Percentiles rank a stretch among this genome's conserved stretches.
Evolutionary conservation across 169 alveolate genomes (phyloP).

Genomic region (Sarcocystis neurona): DNA sequence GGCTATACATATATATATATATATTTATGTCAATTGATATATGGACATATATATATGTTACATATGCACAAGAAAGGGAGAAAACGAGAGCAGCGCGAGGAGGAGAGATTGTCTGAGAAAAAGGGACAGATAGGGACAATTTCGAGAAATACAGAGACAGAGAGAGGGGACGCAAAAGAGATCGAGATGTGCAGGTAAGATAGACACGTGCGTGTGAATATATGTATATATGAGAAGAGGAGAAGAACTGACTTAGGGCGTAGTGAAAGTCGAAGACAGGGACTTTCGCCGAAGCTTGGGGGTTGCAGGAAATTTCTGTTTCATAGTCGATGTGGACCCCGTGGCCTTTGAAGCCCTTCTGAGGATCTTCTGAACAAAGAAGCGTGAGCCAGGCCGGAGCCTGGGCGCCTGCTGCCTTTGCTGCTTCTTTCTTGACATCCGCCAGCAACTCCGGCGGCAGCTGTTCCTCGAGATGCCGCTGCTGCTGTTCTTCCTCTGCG

Average conservation of each 20-base stretch:
- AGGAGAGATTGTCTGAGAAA: background rate
- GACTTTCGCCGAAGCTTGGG: background rate
- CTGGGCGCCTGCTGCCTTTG: background rate
- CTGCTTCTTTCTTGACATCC: background rate
- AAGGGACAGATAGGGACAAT: background rate
- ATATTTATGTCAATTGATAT: too few species aligned
- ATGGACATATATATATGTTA: too few species aligned
- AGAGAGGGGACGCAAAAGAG: background rate
- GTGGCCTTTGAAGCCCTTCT: conserved; percentile 26
- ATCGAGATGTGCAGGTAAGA: too few species aligned
- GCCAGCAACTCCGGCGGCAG: background rate
- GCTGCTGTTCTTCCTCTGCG: too few species aligned
- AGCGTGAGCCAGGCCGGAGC: conserved; percentile 37
- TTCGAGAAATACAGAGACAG: background rate
- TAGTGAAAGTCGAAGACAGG: conserved; percentile 27
- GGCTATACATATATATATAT: too few species aligned
- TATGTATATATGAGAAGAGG: too few species aligned
- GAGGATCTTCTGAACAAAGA: conserved; percentile 16
- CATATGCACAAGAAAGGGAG: too few species aligned
- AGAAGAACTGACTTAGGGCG: conserved; percentile 16
- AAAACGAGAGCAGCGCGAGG: too few species aligned
- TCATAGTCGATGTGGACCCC: conserved; percentile 43
- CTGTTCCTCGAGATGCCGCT: too few species aligned
- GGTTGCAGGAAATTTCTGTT: background rate
- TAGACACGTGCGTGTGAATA: too few species aligned